phyloP scores from a whole-genome alignment of 139 green algal genomes.

The Zygnema circumcarinatum region DNA sequence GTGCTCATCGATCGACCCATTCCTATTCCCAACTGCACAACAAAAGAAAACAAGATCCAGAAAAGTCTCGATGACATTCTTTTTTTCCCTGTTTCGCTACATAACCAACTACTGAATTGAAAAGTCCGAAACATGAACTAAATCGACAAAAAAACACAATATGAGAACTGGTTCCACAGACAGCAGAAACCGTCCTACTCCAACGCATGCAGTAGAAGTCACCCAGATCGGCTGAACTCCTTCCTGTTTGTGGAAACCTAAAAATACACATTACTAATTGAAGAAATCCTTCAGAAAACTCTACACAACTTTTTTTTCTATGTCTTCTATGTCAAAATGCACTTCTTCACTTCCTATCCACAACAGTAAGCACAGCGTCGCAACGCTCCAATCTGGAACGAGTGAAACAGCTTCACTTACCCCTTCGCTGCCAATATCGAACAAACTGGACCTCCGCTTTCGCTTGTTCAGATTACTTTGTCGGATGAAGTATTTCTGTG shows the following conservation, averaged over 20 bases:
- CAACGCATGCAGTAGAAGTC: too few relatives aligned
- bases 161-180: too few relatives aligned
- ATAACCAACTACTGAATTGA: conserved; percentile 10
- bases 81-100: neutral
- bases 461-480: conserved; percentile 80
- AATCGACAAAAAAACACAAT: too few relatives aligned
- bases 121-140: neutral
- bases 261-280: too few relatives aligned
- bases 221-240: too few relatives aligned
- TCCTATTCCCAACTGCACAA: neutral
- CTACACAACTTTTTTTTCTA: too few relatives aligned
- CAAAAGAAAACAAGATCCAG: neutral
- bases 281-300: too few relatives aligned
- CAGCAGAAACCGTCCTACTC: too few relatives aligned
- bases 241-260: too few relatives aligned
- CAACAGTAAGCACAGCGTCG: neutral
- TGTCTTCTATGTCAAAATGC: too few relatives aligned
- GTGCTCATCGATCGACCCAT: conserved; percentile 35
- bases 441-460: conserved; percentile 66
- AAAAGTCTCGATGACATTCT: neutral
- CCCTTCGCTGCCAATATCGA: conserved; percentile 66
- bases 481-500: conserved; percentile 91
- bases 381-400: conserved; percentile 8
- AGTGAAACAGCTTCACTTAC: conserved; percentile 10
- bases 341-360: neutral